Base-by-base conservation (phyloP, 2,329 filamentous ascomycete genomes). In the Colletotrichum kahawae region DNA sequence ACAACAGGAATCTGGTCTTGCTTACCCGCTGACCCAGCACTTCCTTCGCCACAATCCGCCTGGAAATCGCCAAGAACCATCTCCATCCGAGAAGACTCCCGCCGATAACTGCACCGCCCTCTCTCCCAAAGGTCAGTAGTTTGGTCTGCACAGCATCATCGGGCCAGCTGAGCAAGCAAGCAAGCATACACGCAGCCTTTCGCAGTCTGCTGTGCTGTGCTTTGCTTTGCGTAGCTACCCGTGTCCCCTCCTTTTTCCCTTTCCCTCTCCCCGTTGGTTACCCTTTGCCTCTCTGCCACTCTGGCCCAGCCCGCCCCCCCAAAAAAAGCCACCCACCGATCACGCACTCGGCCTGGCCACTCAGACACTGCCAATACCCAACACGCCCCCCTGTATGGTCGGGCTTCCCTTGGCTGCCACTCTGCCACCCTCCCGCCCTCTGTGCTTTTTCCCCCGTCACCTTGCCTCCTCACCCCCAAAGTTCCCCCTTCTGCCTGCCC, bases 351-450 rank as follows among this genome's bases (percentile, higher is more conserved):
- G 36, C 72, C 38, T 63, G 62, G 38, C 69, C 72, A 71, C 68
- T 71, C 68, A 36, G 16, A 70, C 48, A 21, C 66, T 62, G 54
- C 31, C 56, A 69, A 62, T 69, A 48, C 71, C 62, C 62, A 66
- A 51, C 62, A 68, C 54, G 24, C n/a, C 36, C 67, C 66, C 71
- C 67, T 36, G 71, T 68, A 66, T 62, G 38, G 60, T 74, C 71
- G 71, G 71, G 62, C 71, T 71, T 43, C 51, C 71, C 71, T 71
- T 71, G 71, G 71, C 71, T 74, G 38, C 71, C 71, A 71, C 67
- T 65, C 64, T 56, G 48, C 33, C 54, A 71, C 67, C 62, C 65
- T 51, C 48, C 38, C 43, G 57, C 67, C 9, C 59, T 67, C 51
- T 16, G 4, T n/a, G 10, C 43, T 27, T 36, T 51, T 51, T 48